Evolutionary conservation across 208 protist species (phyloP), one percentile per base, ranked within the genome.

Genomic region (Crithidia mellificae): DNA sequence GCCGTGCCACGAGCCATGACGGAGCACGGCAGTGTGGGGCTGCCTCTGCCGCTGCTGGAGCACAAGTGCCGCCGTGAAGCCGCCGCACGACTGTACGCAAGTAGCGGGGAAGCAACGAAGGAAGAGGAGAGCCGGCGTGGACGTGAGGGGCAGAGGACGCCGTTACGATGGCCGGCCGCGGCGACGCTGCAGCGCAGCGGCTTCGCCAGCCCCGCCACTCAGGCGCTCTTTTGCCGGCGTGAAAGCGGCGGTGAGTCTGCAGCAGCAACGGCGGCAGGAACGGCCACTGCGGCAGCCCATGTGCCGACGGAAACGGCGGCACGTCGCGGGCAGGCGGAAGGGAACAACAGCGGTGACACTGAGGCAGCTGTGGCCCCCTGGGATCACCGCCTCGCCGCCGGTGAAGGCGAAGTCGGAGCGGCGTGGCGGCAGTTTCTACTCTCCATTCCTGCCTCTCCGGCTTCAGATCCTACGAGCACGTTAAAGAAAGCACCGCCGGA

Each of bases 351-450:
- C 6, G 41, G 6, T 4, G 30, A 27, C 0, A n/a, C n/a, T n/a
- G 5, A 46, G 12, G 8, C 53, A 11, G 24, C 25, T 15, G 55
- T n/a, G n/a, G n/a, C 36, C 1, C 51, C 53, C 39, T 43, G 70
- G 63, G 32, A 53, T 17, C 62, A 54, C n/a, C 70, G 70, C 11
- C 47, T 70, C 12, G 56, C 70, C 3, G 24, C 49, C 6, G 44
- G 70, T 0, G 22, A 49, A 17, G 50, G 38, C 19, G 70, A 70
- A 19, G 30, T 76, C 0, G 63, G 70, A 0, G 46, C 46, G 12
- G 59, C 41, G 38, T 76, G 70, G 70, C 46, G 55, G 14, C 36
- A 70, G 46, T 61, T 76, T 30, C 36, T 76, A 12, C 50, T 65
- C 14, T 49, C 52, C 2, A 63, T 50, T 15, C 27, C 47, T 14